These are phyloP conservation scores for Umbelopsis sp. DNA, from an alignment of 192 early-diverging fungal species.

Conservation along the genomic window DNA sequence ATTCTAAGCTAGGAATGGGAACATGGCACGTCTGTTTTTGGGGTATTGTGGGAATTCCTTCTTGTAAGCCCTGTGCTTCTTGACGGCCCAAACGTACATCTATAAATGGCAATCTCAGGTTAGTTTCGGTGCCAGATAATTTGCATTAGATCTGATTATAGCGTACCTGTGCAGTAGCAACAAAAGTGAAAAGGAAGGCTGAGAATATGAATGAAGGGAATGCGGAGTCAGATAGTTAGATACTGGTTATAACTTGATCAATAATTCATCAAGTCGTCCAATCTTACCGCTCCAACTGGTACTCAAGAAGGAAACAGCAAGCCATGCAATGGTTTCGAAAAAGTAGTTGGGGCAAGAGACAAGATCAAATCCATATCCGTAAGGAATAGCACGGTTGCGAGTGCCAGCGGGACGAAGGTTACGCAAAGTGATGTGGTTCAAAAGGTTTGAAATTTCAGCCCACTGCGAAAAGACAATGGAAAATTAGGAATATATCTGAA, in stretches of 20 bases:
- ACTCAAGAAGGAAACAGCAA: conserved; percentile 70
- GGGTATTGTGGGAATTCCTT: conserved; percentile 94
- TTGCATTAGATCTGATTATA: neutral
- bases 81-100: conserved; percentile 95
- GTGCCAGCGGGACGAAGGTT: conserved; percentile 91
- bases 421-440: conserved; percentile 84
- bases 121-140: neutral
- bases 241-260: too few relatives aligned
- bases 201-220: conserved; percentile 6
- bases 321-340: conserved; percentile 88
- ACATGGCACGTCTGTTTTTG: conserved; percentile 76
- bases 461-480: conserved; percentile 44
- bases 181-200: conserved; percentile 66
- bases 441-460: conserved; percentile 85
- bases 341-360: conserved; percentile 94
- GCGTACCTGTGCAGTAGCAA: conserved; percentile 64
- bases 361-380: conserved; percentile 88
- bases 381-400: conserved; percentile 82
- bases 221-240: neutral
- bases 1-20: conserved; percentile 68
- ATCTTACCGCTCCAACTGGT: conserved; percentile 61
- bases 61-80: conserved; percentile 91
- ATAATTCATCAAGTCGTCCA: too few relatives aligned
- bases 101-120: neutral
- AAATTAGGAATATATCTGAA: neutral